phyloP scores from a whole-genome alignment of 1,139 yeast genomes.

The Suhomyces wounanorum region DNA sequence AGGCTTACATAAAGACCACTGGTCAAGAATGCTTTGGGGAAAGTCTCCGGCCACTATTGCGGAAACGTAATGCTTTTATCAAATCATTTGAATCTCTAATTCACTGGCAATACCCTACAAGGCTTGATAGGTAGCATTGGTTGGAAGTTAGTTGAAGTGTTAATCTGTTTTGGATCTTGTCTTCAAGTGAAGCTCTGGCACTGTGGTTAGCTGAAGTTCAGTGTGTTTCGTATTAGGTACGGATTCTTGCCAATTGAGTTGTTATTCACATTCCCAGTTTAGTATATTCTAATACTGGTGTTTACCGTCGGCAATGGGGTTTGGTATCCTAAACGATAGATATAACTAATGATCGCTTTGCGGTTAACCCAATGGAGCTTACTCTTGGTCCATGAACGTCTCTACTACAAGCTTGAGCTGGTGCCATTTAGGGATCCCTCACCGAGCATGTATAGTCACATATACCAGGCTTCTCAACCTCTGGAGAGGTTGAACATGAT shows the following conservation, averaged over 20 bases:
- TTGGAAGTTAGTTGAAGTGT: conserved; percentile 3
- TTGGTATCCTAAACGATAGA: conserved; percentile 68
- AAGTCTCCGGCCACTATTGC: conserved; percentile 87
- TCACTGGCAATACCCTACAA: not conserved
- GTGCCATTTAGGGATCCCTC: not conserved
- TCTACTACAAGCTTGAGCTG: conserved; percentile 11
- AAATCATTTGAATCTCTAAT: conserved; percentile 29
- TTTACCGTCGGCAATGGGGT: conserved; percentile 60
- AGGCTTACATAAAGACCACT: conserved; percentile 64
- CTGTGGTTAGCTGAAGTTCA: conserved; percentile 1
- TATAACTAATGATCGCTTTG: conserved; percentile 63
- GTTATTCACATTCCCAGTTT: conserved; percentile 15
- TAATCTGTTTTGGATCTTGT: conserved; percentile 20
- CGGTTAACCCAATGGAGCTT: conserved; percentile 89
- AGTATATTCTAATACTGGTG: conserved; percentile 18
- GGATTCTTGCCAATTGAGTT: not conserved
- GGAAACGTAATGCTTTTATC: conserved; percentile 58
- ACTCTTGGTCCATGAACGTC: conserved; percentile 71
- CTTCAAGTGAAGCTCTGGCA: conserved; percentile 22
- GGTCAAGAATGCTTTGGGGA: conserved; percentile 72
- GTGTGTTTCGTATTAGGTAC: not conserved
- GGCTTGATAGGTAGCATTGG: not conserved
- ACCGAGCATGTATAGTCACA: conserved; percentile 61
- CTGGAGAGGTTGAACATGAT: conserved; percentile 28
- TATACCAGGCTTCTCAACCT: conserved; percentile 57